Evolutionary conservation across 176 grass and related monocot species (phyloP).

Genomic region (Hordeum vulgare): MorexV3_pseudomolecules_assembly NC_058521.1:586134240-586134739

Average conservation of each 20-base stretch:
- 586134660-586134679: slow-evolving; percentile 90
- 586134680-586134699: slow-evolving; percentile 73
- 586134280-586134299: slow-evolving; percentile 99
- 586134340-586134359: not conserved
- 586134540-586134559: not conserved
- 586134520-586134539: not conserved
- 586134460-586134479: not conserved
- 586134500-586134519: not conserved
- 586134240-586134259: slow-evolving; percentile 14
- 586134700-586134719: slow-evolving; percentile 84
- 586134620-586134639: slow-evolving; percentile 81
- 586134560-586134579: not conserved
- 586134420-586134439: not conserved
- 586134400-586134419: not conserved
- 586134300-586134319: slow-evolving; percentile 79
- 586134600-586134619: slow-evolving; percentile 46
- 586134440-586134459: not conserved
- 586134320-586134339: slow-evolving; percentile 5
- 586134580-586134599: slow-evolving; percentile 10
- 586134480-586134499: not conserved
- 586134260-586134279: slow-evolving; percentile 96
- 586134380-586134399: not conserved
- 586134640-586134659: slow-evolving; percentile 81
- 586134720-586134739: slow-evolving; percentile 96
- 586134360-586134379: not conserved